These are phyloP conservation scores for Tephrocybe sp. DNA, from an alignment of 768 basidiomycete species.

Conservation along the genomic window DNA sequence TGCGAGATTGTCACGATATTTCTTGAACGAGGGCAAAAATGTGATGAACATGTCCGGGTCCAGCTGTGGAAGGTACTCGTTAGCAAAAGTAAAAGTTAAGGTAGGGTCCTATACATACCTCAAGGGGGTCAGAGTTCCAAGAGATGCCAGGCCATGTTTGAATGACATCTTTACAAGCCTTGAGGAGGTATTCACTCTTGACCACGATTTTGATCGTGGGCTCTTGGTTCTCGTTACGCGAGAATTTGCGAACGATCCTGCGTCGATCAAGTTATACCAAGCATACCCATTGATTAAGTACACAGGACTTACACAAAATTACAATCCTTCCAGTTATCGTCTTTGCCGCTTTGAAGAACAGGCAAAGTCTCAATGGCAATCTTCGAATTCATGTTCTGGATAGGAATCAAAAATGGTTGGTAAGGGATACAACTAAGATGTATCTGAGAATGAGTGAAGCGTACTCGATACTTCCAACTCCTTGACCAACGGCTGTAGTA, in stretches of 20 bases:
- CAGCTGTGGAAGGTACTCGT: conserved; percentile 31
- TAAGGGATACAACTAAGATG: too few species aligned
- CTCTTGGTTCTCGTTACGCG: conserved; percentile 33
- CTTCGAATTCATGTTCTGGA: conserved; percentile 49
- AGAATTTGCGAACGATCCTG: conserved; percentile 56
- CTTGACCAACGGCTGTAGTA: conserved; percentile 57
- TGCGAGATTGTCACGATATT: conserved; percentile 38
- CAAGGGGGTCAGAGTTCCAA: conserved; percentile 56
- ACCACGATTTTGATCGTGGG: conserved; percentile 50
- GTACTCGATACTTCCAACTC: conserved; percentile 53
- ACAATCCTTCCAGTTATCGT: conserved; percentile 56
- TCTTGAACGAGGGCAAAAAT: conserved; percentile 43
- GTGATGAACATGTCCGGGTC: conserved; percentile 56
- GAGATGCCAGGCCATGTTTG: conserved; percentile 57
- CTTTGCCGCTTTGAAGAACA: conserved; percentile 32
- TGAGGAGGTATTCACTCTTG: conserved; percentile 55
- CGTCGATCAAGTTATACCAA: neutral
- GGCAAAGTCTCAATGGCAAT: conserved; percentile 46
- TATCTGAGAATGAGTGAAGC: neutral
- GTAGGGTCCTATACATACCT: conserved; percentile 33
- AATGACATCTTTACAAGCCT: conserved; percentile 57
- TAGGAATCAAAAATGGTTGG: too few species aligned
- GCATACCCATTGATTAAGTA: neutral
- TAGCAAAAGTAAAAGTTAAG: neutral
- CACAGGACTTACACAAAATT: conserved; percentile 44